Evolutionary conservation across 371 early-diverging fungal genomes (phyloP), one percentile per base, ranked within the genome.

Genomic region (Mucor circinelloides): DNA sequence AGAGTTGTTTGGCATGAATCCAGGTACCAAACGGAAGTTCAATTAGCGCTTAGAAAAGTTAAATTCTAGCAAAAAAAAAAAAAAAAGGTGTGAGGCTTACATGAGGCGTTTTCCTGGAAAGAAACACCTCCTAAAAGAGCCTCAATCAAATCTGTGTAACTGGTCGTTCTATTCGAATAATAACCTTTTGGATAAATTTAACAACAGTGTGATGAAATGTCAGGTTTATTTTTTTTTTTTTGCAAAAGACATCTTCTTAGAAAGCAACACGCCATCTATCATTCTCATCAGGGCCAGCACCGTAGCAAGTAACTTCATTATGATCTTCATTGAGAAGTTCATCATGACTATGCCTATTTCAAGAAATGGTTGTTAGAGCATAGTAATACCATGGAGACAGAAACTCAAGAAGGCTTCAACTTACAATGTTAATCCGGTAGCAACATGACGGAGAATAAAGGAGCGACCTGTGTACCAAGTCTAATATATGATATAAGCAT

Each of bases 261-360:
- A 73, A 73, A 25, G 19, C 66, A 69, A 76, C 66, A 68, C 81
- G 42, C 88, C 88, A 89, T 73, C 81, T 83, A 73, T 85, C 84
- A 70, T 87, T 87, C 25, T 88, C 88, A 56, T 85, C 87, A 19
- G 68, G 65, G 7, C 83, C 87, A 19, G 58, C 72, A 48, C 83
- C 82, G 64, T 70, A 80, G 55, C 79, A 81, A 56, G 86, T 81
- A 5, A 90, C 89, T 23, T 85, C 82, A 59, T 84, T 79, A 9
- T 70, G 48, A 23, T 85, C 79, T 17, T 82, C 83, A 40, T 62
- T 56, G 19, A 79, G 42, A 38, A 62, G 62, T 0, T 77, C 63
- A 2, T 83, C 82, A 42, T 87, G 89, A 50, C 76, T 75, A 62
- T 81, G 83, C 32, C 79, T 78, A 62, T 62, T 36, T 17, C 10